Percentiles rank a stretch among this genome's conserved stretches.
These are phyloP conservation scores for Xerocomellus intermedius DNA, from an alignment of 768 basidiomycete genomes.

Conservation along the genomic window DNA sequence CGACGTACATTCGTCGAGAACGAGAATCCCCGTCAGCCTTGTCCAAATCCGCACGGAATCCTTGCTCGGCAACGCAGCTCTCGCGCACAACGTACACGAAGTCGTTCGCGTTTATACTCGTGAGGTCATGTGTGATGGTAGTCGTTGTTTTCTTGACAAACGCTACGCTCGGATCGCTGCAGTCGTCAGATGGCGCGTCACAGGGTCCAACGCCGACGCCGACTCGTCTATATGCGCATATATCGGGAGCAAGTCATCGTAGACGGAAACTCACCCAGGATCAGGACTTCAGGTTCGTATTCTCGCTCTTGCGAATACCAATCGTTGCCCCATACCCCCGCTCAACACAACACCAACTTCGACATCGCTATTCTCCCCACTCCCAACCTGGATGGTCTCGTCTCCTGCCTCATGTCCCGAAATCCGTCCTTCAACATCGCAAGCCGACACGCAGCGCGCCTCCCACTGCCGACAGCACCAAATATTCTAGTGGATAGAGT, in stretches of 20 bases:
- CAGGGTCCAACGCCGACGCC: slow-evolving; percentile 80
- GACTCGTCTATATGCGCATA: slow-evolving; percentile 57
- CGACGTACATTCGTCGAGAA: slow-evolving; percentile 95
- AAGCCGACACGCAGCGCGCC: slow-evolving; percentile 60
- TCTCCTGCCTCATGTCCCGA: slow-evolving; percentile 83
- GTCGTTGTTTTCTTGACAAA: slow-evolving; percentile 52
- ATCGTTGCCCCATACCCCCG: slow-evolving; percentile 37
- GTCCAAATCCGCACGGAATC: slow-evolving; percentile 81
- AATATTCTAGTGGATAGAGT: slow-evolving; percentile 86
- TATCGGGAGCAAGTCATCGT: neutral
- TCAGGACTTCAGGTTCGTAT: slow-evolving; percentile 82
- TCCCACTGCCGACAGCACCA: slow-evolving; percentile 53
- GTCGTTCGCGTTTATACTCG: slow-evolving; percentile 69
- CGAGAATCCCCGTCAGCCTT: slow-evolving; percentile 58
- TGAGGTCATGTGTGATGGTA: slow-evolving; percentile 91
- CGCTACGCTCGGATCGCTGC: slow-evolving; percentile 64
- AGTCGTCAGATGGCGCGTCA: slow-evolving; percentile 83
- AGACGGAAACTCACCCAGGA: slow-evolving; percentile 70
- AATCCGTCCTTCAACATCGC: slow-evolving; percentile 90
- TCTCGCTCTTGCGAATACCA: slow-evolving; percentile 55
- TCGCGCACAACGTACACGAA: slow-evolving; percentile 91
- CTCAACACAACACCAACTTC: slow-evolving; percentile 71
- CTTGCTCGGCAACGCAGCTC: slow-evolving; percentile 81
- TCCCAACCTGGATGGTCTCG: slow-evolving; percentile 60
- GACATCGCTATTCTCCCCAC: slow-evolving; percentile 40